A percentile compares a stretch with the other conserved stretches of the same genome.
These are phyloP conservation scores for Potentilla sterilis DNA, from an alignment of 306 rosid species.

Conservation along the genomic window DNA sequence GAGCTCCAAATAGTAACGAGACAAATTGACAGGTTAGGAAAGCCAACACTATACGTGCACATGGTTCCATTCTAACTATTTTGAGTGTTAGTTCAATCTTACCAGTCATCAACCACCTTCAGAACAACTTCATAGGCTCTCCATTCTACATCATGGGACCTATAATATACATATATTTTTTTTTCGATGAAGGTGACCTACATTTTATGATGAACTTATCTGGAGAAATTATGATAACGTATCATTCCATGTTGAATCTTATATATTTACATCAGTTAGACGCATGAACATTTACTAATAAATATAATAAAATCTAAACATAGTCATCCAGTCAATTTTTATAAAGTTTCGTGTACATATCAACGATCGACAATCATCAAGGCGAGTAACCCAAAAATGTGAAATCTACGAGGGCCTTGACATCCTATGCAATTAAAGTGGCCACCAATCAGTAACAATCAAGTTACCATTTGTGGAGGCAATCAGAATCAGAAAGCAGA, in stretches of 20 bases:
- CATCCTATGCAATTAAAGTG: not conserved
- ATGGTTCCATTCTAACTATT: not conserved
- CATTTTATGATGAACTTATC: not conserved
- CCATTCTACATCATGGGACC: constrained; percentile 4
- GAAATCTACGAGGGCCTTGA: not conserved
- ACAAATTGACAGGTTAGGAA: not conserved
- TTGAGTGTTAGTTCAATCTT: not conserved
- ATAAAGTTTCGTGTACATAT: no score
- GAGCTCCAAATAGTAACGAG: not conserved
- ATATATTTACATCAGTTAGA: not conserved
- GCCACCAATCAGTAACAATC: not conserved
- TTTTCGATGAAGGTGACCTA: not conserved
- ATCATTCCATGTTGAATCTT: not conserved
- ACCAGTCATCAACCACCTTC: not conserved
- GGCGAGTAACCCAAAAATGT: no score
- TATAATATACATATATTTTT: no score
- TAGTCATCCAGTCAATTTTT: no score
- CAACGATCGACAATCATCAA: no score
- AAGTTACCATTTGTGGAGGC: not conserved
- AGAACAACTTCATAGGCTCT: not conserved
- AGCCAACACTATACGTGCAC: not conserved
- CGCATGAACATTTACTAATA: not conserved
- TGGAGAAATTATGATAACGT: not conserved
- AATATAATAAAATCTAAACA: no score
- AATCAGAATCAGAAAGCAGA: not conserved